Percentiles rank a stretch among this genome's conserved stretches.
Evolutionary conservation across 768 basidiomycete species (phyloP).

Genomic region (Collybiopsis confluens): DNA sequence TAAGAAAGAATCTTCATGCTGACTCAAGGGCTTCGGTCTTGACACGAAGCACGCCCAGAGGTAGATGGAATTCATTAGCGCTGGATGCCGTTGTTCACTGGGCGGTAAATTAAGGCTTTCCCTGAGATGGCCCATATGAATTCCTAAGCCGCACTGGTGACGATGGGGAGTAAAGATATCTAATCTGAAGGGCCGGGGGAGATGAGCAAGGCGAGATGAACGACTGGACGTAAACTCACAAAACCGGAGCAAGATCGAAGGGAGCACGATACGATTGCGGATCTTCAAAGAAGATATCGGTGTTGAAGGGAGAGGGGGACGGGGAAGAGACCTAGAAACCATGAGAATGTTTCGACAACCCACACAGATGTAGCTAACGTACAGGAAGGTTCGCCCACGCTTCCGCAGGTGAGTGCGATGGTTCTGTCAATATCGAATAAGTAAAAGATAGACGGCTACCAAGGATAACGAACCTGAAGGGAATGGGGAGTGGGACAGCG

Average conservation of each 20-base stretch:
- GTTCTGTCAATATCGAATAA: slow-evolving; percentile 24
- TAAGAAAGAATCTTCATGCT: slow-evolving; percentile 73
- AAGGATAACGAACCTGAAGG: slow-evolving; percentile 39
- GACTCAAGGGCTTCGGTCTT: slow-evolving; percentile 61
- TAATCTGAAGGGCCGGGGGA: slow-evolving; percentile 40
- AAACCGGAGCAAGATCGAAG: slow-evolving; percentile 59
- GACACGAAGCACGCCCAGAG: slow-evolving; percentile 83
- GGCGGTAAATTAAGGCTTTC: slow-evolving; percentile 52
- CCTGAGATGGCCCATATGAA: slow-evolving; percentile 62
- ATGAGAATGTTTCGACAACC: neutral
- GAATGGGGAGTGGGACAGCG: slow-evolving; percentile 56
- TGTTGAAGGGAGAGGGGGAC: slow-evolving; percentile 44
- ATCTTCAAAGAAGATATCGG: slow-evolving; percentile 49
- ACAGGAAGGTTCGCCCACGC: slow-evolving; percentile 44
- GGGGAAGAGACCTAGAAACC: slow-evolving; percentile 35
- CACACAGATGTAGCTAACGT: slow-evolving; percentile 11
- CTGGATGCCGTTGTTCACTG: slow-evolving; percentile 67
- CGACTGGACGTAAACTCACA: slow-evolving; percentile 35
- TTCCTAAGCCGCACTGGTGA: slow-evolving; percentile 68
- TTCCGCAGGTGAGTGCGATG: slow-evolving; percentile 46
- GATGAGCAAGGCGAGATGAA: slow-evolving; percentile 9
- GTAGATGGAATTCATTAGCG: slow-evolving; percentile 76
- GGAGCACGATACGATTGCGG: slow-evolving; percentile 46
- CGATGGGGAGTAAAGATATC: slow-evolving; percentile 75
- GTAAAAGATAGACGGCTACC: slow-evolving; percentile 4